Evolutionary conservation across 208 protist species (phyloP).

Genomic region (Leptomonas pyrrhocoris): DNA sequence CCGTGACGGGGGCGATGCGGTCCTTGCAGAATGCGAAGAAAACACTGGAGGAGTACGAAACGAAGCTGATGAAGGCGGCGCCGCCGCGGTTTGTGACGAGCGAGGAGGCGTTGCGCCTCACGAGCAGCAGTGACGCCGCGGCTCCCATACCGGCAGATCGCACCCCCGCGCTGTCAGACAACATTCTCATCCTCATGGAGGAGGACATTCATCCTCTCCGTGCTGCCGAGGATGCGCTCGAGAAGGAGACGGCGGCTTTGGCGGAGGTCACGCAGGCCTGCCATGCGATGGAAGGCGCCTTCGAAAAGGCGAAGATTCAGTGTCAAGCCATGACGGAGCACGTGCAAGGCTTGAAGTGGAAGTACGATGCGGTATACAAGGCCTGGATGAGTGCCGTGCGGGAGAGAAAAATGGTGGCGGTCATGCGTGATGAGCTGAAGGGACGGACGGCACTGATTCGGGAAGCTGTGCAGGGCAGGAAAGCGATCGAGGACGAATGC

Average conservation of each 20-base stretch:
- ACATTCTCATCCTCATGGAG: conserved; percentile 34
- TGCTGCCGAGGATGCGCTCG: conserved; percentile 38
- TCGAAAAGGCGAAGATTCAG: conserved; percentile 26
- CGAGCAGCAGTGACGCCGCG: conserved; percentile 4
- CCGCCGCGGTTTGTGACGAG: conserved; percentile 50
- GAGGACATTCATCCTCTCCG: conserved; percentile 49
- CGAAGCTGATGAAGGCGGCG: conserved; percentile 42
- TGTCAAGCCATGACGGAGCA: conserved; percentile 52
- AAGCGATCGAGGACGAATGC: conserved; percentile 35
- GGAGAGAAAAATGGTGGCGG: conserved; percentile 25
- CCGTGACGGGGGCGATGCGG: conserved; percentile 24
- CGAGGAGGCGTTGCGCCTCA: conserved; percentile 27
- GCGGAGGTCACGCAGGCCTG: conserved; percentile 23
- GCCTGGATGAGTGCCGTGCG: conserved; percentile 22
- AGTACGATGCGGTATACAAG: conserved; percentile 36
- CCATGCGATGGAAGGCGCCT: conserved; percentile 30
- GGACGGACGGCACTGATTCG: conserved; percentile 29
- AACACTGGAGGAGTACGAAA: conserved; percentile 49
- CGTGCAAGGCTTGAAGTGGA: conserved; percentile 42
- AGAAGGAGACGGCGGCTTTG: conserved; percentile 31
- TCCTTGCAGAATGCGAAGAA: conserved; percentile 34
- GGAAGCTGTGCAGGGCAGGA: conserved; percentile 21
- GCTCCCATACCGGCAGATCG: neutral
- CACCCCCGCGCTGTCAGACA: neutral
- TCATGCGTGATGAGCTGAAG: conserved; percentile 37